Conservation (phyloP, 768 basidiomycete genomes). For the Infundibulicybe gibba region DNA sequence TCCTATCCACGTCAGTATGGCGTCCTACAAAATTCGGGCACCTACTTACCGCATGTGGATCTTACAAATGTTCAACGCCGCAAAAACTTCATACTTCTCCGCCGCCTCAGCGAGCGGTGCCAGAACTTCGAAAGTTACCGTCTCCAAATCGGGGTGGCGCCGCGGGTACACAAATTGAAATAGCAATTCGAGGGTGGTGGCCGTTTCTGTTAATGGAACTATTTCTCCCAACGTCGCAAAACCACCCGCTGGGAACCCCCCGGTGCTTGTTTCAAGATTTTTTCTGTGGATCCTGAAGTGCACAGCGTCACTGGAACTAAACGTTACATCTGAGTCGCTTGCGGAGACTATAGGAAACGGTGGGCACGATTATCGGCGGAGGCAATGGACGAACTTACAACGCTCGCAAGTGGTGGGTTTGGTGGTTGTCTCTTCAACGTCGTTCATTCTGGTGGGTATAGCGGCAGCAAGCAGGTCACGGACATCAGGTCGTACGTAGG, state of each 20-base stretch:
- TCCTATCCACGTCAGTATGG: background rate
- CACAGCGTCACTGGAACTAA: constrained; percentile 1
- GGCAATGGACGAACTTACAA: too few relatives aligned
- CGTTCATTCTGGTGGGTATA: too few relatives aligned
- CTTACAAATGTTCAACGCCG: constrained; percentile 3
- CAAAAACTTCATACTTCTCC: constrained; percentile 8
- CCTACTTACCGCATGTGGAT: constrained; percentile 1
- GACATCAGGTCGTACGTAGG: too few relatives aligned
- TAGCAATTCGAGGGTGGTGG: constrained; percentile 5
- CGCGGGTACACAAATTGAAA: constrained; percentile 7
- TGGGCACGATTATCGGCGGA: too few relatives aligned
- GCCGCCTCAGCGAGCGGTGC: too few relatives aligned
- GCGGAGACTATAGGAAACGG: background rate
- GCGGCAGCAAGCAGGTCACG: too few relatives aligned
- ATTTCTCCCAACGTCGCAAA: background rate
- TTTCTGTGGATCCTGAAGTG: constrained; percentile 4
- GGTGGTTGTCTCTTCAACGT: too few relatives aligned
- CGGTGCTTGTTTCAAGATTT: constrained; percentile 2
- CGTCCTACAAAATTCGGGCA: background rate
- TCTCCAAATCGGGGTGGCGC: constrained; percentile 1
- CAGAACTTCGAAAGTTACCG: background rate
- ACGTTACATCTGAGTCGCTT: constrained; percentile 3
- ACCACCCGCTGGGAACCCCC: background rate
- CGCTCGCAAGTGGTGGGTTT: too few relatives aligned
- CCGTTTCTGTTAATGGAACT: constrained; percentile 1